phyloP scores from a whole-genome alignment of 2,329 filamentous ascomycete species.

The Pseudogymnoascus sp. region DNA sequence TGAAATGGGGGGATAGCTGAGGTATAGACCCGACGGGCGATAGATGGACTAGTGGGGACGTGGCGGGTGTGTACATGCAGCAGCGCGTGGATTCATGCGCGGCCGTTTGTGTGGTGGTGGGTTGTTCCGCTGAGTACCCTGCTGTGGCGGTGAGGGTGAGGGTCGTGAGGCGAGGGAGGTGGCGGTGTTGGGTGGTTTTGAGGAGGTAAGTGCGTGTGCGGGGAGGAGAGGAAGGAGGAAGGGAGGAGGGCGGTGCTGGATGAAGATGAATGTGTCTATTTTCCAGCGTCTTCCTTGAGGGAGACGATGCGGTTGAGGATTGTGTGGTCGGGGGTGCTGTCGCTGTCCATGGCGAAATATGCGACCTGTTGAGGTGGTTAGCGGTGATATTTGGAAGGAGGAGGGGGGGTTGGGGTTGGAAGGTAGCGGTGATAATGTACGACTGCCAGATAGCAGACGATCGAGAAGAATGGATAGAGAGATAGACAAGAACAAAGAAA shows the following conservation, averaged over 20 bases:
- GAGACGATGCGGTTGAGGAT: conserved; percentile 88
- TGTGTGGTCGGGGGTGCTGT: conserved; percentile 70
- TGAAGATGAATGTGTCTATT: conserved; percentile 34
- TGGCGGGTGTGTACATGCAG: background rate
- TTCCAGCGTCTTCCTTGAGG: conserved; percentile 78
- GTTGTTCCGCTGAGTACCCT: background rate
- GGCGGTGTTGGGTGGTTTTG: background rate
- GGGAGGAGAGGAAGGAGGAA: background rate
- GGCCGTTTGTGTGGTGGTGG: background rate
- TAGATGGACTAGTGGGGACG: background rate
- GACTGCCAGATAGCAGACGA: background rate
- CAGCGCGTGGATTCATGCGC: background rate
- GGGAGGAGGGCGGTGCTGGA: background rate
- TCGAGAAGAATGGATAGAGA: background rate
- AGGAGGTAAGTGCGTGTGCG: background rate
- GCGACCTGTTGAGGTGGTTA: background rate
- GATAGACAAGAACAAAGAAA: conserved; percentile 30
- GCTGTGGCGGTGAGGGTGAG: background rate
- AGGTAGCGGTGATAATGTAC: too few relatives aligned
- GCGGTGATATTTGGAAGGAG: background rate
- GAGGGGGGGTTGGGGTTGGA: background rate
- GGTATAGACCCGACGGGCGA: background rate
- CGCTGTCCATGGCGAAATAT: conserved; percentile 58
- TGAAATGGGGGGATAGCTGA: background rate
- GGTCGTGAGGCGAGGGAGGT: background rate